Conservation (phyloP, 805 yeast genomes). For the Ogataea nitratoaversa region DNA sequence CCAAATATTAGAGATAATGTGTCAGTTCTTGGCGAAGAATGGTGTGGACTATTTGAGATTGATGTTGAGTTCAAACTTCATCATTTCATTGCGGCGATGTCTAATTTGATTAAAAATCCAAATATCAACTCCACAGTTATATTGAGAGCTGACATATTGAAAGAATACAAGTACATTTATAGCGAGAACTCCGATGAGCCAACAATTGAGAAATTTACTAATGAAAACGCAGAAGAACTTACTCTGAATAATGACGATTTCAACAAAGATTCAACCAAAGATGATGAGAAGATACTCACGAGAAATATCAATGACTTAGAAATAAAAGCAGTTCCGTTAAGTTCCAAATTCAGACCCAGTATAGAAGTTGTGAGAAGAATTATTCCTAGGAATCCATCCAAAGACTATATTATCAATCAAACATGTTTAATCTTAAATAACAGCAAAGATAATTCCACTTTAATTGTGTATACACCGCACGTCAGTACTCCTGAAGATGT, state of each 20-base stretch:
- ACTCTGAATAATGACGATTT: constrained; percentile 14
- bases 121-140: constrained; percentile 90
- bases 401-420: constrained; percentile 80
- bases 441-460: constrained; percentile 34
- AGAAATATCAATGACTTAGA: constrained; percentile 38
- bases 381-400: constrained; percentile 87
- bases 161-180: constrained; percentile 42
- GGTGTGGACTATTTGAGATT: constrained; percentile 57
- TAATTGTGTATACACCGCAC: constrained; percentile 79
- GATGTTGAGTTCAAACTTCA: constrained; percentile 43
- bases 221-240: constrained; percentile 32
- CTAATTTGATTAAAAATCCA: constrained; percentile 74
- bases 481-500: constrained; percentile 51
- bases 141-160: constrained; percentile 77
- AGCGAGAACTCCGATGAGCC: constrained; percentile 27
- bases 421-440: constrained; percentile 58
- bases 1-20: constrained; percentile 35
- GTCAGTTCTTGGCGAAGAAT: constrained; percentile 52
- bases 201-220: constrained; percentile 21
- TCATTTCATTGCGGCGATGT: constrained; percentile 75
- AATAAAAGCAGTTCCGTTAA: constrained; percentile 33
- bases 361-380: constrained; percentile 71
- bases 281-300: constrained; percentile 20
- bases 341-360: constrained; percentile 30
- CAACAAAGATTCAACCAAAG: constrained; percentile 2